phyloP scores from a whole-genome alignment of 164 flowering plant species.

The Annona cherimola region DNA sequence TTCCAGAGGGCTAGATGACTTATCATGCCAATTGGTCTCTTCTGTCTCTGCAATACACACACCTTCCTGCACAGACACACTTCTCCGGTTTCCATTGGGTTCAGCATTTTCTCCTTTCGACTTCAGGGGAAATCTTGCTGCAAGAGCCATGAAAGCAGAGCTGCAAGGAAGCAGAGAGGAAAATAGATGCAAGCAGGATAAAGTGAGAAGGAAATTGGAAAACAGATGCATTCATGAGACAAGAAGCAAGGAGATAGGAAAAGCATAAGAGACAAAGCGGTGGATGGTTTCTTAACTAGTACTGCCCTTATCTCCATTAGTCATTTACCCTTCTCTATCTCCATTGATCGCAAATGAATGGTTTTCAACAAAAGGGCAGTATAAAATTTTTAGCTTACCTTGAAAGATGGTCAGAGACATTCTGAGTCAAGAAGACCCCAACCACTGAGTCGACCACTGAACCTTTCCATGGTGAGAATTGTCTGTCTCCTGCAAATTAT shows the following conservation, averaged over 20 bases:
- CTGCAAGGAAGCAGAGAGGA: constrained; percentile 22
- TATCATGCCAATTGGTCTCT: constrained; percentile 16
- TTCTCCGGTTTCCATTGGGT: constrained; percentile 2
- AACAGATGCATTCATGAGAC: neutral
- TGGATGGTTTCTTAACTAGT: neutral
- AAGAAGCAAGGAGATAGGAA: constrained; percentile 3
- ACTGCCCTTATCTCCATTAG: no score
- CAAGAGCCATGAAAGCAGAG: constrained; percentile 60
- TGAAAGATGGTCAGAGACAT: constrained; percentile 61
- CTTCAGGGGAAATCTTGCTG: constrained; percentile 41
- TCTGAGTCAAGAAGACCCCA: constrained; percentile 68
- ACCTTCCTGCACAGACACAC: constrained; percentile 22
- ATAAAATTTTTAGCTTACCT: constrained; percentile 33
- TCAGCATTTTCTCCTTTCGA: constrained; percentile 5
- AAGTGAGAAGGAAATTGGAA: neutral
- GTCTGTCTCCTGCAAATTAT: constrained; percentile 46
- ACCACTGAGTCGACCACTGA: constrained; percentile 67
- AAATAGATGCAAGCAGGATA: neutral
- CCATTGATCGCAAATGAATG: neutral
- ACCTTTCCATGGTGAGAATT: constrained; percentile 55
- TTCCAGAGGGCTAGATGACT: neutral
- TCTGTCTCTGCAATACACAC: constrained; percentile 8
- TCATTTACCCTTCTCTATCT: neutral
- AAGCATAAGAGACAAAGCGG: neutral
- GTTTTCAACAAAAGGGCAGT: neutral